Conservation (phyloP, 2,329 filamentous ascomycete genomes). For the Fusarium sp. region DNA sequence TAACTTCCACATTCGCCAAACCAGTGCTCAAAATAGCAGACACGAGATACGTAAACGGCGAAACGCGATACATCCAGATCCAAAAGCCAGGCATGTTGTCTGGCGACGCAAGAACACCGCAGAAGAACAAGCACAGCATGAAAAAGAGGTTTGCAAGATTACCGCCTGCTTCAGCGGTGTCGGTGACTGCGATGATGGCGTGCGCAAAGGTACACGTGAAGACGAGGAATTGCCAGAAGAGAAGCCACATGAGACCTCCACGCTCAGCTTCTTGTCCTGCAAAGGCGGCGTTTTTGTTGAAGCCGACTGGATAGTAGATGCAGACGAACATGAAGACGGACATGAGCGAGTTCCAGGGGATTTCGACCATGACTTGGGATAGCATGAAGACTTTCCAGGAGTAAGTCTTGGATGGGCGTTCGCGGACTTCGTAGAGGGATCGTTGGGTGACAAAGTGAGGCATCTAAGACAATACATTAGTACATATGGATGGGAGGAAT, state of each 20-base stretch:
- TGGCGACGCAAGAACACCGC: conserved; percentile 70
- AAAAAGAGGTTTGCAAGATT: conserved; percentile 76
- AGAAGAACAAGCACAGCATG: conserved; percentile 74
- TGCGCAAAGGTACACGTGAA: conserved; percentile 76
- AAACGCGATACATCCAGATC: conserved; percentile 78
- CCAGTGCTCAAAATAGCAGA: conserved; percentile 46
- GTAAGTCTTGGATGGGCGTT: conserved; percentile 86
- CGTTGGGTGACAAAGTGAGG: conserved; percentile 86
- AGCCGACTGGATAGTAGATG: conserved; percentile 88
- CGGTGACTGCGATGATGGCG: conserved; percentile 71
- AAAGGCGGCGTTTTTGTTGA: conserved; percentile 72
- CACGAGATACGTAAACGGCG: conserved; percentile 61
- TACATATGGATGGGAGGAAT: fast-evolving
- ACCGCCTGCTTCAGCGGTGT: conserved; percentile 74
- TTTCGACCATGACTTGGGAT: conserved; percentile 82
- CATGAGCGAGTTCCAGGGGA: conserved; percentile 86
- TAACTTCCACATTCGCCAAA: conserved; percentile 44
- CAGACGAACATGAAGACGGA: conserved; percentile 79
- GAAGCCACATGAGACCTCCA: conserved; percentile 74
- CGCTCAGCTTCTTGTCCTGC: conserved; percentile 57
- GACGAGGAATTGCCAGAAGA: conserved; percentile 73
- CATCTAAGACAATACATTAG: conserved; percentile 69
- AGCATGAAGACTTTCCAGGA: conserved; percentile 88
- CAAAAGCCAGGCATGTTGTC: conserved; percentile 73
- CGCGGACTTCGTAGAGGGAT: conserved; percentile 84